These are phyloP conservation scores for Russula brevipes DNA, from an alignment of 768 basidiomycete genomes.

Conservation along the genomic window DNA sequence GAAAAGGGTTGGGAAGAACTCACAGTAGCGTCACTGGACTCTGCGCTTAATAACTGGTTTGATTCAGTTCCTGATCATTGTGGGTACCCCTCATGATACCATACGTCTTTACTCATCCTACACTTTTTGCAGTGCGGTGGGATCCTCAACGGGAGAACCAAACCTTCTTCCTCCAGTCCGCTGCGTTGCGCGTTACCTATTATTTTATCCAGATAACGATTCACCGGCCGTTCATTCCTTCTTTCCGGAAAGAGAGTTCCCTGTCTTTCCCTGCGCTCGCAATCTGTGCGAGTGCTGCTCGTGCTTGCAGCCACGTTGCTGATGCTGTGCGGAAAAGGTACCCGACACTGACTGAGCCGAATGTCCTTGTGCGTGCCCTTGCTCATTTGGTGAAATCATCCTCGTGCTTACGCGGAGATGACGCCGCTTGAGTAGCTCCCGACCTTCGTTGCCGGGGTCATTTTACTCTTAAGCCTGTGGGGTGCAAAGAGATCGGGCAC, in stretches of 20 bases:
- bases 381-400: neutral
- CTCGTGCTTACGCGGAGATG: constrained; percentile 14
- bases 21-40: constrained; percentile 24
- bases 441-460: constrained; percentile 46
- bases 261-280: constrained; percentile 44
- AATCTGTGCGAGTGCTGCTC: constrained; percentile 49
- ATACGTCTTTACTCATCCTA: neutral
- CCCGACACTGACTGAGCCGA: constrained; percentile 23
- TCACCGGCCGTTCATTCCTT: constrained; percentile 48
- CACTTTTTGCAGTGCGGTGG: constrained; percentile 34
- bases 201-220: constrained; percentile 44
- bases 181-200: constrained; percentile 37
- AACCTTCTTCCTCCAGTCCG: constrained; percentile 38
- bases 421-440: constrained; percentile 27
- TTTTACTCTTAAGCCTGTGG: constrained; percentile 55
- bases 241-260: constrained; percentile 30
- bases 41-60: constrained; percentile 33
- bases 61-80: constrained; percentile 38
- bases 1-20: constrained; percentile 25
- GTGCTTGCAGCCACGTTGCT: constrained; percentile 43
- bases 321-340: constrained; percentile 32
- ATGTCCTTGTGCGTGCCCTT: constrained; percentile 9
- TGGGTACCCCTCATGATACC: constrained; percentile 14
- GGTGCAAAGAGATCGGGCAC: constrained; percentile 43
- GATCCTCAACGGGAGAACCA: constrained; percentile 39